Evolutionary conservation across 73 alveolate genomes (phyloP), one percentile per base, ranked within the genome.

Genomic region (Paramecium primaurelia): DNA sequence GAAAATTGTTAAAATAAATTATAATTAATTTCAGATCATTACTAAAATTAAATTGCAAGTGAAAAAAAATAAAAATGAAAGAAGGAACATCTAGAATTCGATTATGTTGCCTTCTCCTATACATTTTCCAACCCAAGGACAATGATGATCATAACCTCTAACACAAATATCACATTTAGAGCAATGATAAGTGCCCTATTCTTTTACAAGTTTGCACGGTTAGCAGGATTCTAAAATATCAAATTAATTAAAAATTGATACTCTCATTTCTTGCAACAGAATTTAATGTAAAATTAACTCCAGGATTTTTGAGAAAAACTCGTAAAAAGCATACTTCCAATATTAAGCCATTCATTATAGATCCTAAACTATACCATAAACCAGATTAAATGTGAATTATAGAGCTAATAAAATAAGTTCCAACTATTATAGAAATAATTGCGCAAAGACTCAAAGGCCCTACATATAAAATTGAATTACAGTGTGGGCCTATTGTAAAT

Each of bases 41-140:
- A 75, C 25, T 42, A n/a, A 75, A 30, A n/a, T 2, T 38, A 87
- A 28, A 87, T 75, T 64, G 64, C 68, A 68, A 37, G 64, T 10
- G 38, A 87, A 86, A 37, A 25, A 87, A 26, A 37, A 11, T 32
- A 87, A 8, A 68, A 95, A 44, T 88, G 89, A 86, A 18, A 58
- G 42, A 40, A 95, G 34, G 49, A 92, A 95, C 22, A 59, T 18
- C 44, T 69, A 68, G 59, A 96, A 96, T 7, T 93, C 90, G 1
- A 20, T 25, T 26, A 83, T 28, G 71, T 96, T 96, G 30, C 91
- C 94, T 64, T 37, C 89, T 59, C 98, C 98, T 37, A 96, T 96
- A 59, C 98, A 96, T 86, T 96, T 96, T 54, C 98, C 95, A 44
- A 95, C 93, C 98, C 98, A 96, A 40, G 97, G 98, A 58, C 98